These are phyloP conservation scores for Leccinellum rugosiceps DNA, from an alignment of 768 basidiomycete species.

Conservation along the genomic window DNA sequence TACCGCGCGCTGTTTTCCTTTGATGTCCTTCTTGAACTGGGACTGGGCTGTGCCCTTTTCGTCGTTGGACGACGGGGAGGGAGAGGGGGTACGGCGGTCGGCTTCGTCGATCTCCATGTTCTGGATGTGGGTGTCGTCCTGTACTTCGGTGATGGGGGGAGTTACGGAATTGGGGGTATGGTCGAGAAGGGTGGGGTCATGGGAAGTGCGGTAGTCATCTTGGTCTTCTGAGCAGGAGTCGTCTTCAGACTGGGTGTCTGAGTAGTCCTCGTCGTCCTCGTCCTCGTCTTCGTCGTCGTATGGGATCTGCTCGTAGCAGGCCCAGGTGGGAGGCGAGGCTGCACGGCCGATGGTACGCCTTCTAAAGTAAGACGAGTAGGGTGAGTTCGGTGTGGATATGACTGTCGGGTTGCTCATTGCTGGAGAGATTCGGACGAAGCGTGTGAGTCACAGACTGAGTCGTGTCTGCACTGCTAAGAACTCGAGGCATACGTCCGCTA, in stretches of 20 bases:
- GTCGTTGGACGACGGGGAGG: constrained; percentile 14
- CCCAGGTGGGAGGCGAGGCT: constrained; percentile 83
- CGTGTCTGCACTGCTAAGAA: not conserved
- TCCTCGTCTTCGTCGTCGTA: constrained; percentile 57
- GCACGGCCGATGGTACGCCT: constrained; percentile 76
- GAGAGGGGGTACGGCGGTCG: constrained; percentile 24
- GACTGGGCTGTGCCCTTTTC: constrained; percentile 37
- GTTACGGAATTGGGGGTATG: constrained; percentile 22
- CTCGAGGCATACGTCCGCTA: not conserved
- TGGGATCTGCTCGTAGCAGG: constrained; percentile 88
- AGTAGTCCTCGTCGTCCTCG: constrained; percentile 54
- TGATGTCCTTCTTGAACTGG: constrained; percentile 58
- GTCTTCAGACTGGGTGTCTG: constrained; percentile 52
- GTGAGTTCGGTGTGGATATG: constrained; percentile 22
- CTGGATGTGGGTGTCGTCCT: constrained; percentile 43
- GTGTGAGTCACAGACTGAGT: not conserved
- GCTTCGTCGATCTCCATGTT: constrained; percentile 54
- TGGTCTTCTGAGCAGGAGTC: constrained; percentile 72
- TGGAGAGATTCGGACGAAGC: not conserved
- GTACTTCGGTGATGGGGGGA: constrained; percentile 19
- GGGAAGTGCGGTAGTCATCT: constrained; percentile 49
- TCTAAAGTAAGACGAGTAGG: constrained; percentile 41
- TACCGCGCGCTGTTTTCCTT: constrained; percentile 78
- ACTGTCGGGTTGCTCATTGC: constrained; percentile 23
- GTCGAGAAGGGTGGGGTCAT: constrained; percentile 28